Evolutionary conservation across 371 early-diverging fungal species (phyloP), one percentile per base, ranked within the genome.

Genomic region (Mucor lusitanicus): DNA sequence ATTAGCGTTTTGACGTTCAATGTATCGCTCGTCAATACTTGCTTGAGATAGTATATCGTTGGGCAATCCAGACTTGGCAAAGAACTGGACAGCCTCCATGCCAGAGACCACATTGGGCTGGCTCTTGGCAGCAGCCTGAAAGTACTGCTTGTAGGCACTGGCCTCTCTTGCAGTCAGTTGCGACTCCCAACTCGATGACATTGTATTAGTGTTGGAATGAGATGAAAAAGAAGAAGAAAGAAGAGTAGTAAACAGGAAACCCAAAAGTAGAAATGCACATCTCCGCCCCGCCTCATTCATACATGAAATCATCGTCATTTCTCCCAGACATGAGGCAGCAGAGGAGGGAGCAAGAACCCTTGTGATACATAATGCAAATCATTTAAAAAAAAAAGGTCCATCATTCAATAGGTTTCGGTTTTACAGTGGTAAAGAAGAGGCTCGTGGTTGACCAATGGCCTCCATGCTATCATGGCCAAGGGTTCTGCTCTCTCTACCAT

Each of bases 41-140:
- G 88, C 92, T 83, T 91, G 84, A 48, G 89, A 87, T 21, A 95
- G 81, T 9, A 81, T 69, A 9, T 73, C 70, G 30, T 87, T 85
- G 0, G 91, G 77, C 0, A 96, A 79, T 17, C 85, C 82, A 8
- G 93, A 92, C 71, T 89, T 91, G 55, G 85, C 84, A 75, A 95
- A 86, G 71, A 95, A 94, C 8, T 87, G 85, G 12, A 92, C 94
- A 17, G 94, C 94, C 60, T 85, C 83, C 21, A 82, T 71, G 12
- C 94, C 91, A 17, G 81, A 81, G 17, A 96, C 77, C 30, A 80
- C 64, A 6, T 90, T 90, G 30, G 83, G 82, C 33, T 82, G 79
- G n/a, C 79, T 77, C 17, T 70, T 72, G 68, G 89, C 91, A 2
- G 89, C 90, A 8, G 79, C 67, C 40, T 82, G 70, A 69, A 92